A percentile compares a stretch with the other conserved stretches of the same genome.
Evolutionary conservation across 345 rosid genomes (phyloP).

Genomic region (Chamaenerion angustifolium): DNA sequence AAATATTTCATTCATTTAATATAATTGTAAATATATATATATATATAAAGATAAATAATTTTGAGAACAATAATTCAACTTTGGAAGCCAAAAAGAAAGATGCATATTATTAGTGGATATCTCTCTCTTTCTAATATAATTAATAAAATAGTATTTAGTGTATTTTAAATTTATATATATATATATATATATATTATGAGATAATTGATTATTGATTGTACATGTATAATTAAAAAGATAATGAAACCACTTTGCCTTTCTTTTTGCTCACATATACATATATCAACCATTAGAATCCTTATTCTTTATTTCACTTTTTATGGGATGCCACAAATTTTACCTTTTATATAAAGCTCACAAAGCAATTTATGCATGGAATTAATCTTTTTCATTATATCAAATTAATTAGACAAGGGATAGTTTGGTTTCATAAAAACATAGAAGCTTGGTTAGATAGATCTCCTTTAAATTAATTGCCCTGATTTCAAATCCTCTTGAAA

Average conservation of each 20-base stretch:
- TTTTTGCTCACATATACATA: neutral
- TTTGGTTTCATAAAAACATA: too few relatives aligned
- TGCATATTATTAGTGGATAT: constrained; percentile 25
- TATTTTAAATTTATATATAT: neutral
- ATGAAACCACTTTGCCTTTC: neutral
- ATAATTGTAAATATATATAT: constrained; percentile 25
- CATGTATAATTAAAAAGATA: neutral
- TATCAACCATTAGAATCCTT: neutral
- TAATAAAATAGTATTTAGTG: neutral
- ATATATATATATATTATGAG: neutral
- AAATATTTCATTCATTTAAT: constrained; percentile 12
- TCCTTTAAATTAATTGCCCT: too few relatives aligned
- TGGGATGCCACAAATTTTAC: neutral
- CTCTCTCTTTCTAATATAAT: constrained; percentile 11
- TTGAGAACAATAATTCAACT: constrained; percentile 43
- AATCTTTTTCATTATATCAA: neutral
- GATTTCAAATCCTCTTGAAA: too few relatives aligned
- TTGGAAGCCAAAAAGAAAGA: constrained; percentile 42
- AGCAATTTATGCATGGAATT: neutral
- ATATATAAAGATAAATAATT: constrained; percentile 34
- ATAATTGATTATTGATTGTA: neutral
- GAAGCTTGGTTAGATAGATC: too few relatives aligned
- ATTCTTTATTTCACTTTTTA: neutral
- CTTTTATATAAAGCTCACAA: neutral
- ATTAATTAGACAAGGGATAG: too few relatives aligned